Conservation (phyloP, 805 yeast species). For the Cyberlindnera misumaiensis region DNA sequence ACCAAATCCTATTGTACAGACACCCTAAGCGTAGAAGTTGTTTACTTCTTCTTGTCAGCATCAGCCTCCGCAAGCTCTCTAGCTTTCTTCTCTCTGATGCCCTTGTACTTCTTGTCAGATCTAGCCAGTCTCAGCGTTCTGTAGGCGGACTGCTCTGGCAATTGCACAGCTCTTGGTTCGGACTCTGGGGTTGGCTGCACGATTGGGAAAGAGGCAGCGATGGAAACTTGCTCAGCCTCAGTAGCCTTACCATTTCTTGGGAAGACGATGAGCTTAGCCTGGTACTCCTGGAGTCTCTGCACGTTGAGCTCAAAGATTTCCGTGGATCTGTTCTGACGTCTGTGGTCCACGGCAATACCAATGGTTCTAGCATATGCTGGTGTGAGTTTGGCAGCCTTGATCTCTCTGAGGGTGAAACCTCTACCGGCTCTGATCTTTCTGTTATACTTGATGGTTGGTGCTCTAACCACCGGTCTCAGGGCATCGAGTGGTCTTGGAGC, state of each 20-base stretch:
- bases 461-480: conserved; percentile 96
- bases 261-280: conserved; percentile 90
- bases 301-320: conserved; percentile 94
- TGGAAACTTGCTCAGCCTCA: conserved; percentile 71
- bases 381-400: conserved; percentile 94
- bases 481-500: conserved; percentile 98
- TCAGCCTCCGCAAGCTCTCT: conserved; percentile 97
- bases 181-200: conserved; percentile 66
- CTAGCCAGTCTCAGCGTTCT: conserved; percentile 93
- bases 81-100: conserved; percentile 98
- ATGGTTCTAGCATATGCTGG: conserved; percentile 95
- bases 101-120: conserved; percentile 88
- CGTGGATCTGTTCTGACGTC: conserved; percentile 97
- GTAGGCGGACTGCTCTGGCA: conserved; percentile 72
- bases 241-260: conserved; percentile 84
- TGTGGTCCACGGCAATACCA: conserved; percentile 99
- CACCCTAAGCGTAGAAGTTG: conserved; percentile 10
- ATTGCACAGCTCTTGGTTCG: conserved; percentile 79
- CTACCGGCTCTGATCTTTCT: conserved; percentile 99
- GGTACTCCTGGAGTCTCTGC: conserved; percentile 93
- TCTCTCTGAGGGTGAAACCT: conserved; percentile 97
- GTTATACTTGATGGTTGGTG: conserved; percentile 98
- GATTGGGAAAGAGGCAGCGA: conserved; percentile 87
- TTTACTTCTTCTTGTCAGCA: conserved; percentile 97
- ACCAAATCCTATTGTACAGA: conserved; percentile 20